phyloP scores from a whole-genome alignment of 2,329 filamentous ascomycete genomes.

The Alternaria panax region DNA sequence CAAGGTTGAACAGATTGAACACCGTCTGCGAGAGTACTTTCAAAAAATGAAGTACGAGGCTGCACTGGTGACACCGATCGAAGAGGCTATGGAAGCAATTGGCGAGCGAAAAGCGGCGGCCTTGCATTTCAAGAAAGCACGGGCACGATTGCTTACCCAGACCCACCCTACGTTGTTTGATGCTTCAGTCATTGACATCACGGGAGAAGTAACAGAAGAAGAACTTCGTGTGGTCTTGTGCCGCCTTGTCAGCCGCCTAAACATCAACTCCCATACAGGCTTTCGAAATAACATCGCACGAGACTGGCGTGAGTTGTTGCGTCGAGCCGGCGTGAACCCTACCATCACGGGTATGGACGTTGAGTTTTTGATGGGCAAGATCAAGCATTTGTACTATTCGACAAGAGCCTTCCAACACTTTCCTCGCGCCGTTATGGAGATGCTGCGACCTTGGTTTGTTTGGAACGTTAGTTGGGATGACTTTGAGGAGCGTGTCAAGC shows the following conservation, averaged over 20 bases:
- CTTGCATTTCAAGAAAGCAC: constrained; percentile 17
- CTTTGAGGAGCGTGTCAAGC: constrained; percentile 24
- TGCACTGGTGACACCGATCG: not conserved
- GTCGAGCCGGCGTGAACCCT: constrained; percentile 30
- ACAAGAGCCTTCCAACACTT: constrained; percentile 7
- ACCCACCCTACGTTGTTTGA: constrained; percentile 22
- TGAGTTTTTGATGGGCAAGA: constrained; percentile 30
- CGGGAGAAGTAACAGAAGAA: constrained; percentile 28
- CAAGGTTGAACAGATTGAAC: constrained; percentile 31
- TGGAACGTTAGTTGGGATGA: constrained; percentile 23
- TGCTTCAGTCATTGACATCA: constrained; percentile 29
- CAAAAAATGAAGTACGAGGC: constrained; percentile 17
- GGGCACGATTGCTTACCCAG: constrained; percentile 25
- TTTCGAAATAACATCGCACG: constrained; percentile 6
- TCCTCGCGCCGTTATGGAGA: constrained; percentile 12
- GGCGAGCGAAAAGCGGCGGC: constrained; percentile 8
- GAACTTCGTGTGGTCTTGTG: constrained; percentile 34
- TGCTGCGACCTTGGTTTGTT: constrained; percentile 25
- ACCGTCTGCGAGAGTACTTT: constrained; percentile 19
- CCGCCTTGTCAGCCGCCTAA: constrained; percentile 24
- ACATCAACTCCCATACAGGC: not conserved
- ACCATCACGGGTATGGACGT: constrained; percentile 33
- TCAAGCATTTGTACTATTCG: constrained; percentile 20
- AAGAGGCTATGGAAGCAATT: constrained; percentile 13
- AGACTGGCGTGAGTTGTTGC: constrained; percentile 18